Evolutionary conservation across 352 stramenopile genomes (phyloP), one percentile per base, ranked within the genome.

Genomic region (Phytophthora aleatoria): DNA sequence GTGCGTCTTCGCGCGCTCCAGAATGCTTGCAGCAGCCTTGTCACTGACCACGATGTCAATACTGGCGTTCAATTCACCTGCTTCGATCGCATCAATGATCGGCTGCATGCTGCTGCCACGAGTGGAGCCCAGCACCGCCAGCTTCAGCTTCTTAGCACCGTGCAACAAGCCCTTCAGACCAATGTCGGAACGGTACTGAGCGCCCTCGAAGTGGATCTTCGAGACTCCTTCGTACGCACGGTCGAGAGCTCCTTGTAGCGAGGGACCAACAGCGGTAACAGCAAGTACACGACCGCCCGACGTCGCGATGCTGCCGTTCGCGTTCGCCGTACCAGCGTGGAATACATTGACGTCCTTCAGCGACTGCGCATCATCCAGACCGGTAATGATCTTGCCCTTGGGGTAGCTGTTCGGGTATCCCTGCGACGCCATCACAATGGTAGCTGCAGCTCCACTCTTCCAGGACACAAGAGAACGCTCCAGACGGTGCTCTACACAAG

Each of bases 331-430:
- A 51, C 98, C 98, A 33, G 98, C 97, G 79, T 99, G 97, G 83
- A 99, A 99, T 10, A 99, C 96, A n/a, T 97, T 98, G 26, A 99
- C 95, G 41, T 87, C 77, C 35, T 90, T 76, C 3, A 96, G 57
- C 2, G 61, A 80, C 42, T 93, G 90, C 10, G 94, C 94, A n/a
- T 85, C 81, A 24, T 95, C 87, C 28, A 99, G 63, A 42, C 97
- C 97, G 2, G 77, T 88, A 73, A 99, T 99, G 31, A 88, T 67
- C 75, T 98, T 97, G 31, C 97, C 97, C 81, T 99, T 99, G 35
- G 96, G 91, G 86, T 99, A 99, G 56, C 73, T 91, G 72, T 98
- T 92, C n/a, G 98, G 98, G 76, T 99, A 99, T 41, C 98, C 97
- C 72, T 94, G 80, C 36, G 97, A 98, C 13, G 97, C 97, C 65